A percentile compares a stretch with the other conserved stretches of the same genome.
phyloP scores from a whole-genome alignment of 2,329 filamentous ascomycete species.

The Metarhizium album region DNA sequence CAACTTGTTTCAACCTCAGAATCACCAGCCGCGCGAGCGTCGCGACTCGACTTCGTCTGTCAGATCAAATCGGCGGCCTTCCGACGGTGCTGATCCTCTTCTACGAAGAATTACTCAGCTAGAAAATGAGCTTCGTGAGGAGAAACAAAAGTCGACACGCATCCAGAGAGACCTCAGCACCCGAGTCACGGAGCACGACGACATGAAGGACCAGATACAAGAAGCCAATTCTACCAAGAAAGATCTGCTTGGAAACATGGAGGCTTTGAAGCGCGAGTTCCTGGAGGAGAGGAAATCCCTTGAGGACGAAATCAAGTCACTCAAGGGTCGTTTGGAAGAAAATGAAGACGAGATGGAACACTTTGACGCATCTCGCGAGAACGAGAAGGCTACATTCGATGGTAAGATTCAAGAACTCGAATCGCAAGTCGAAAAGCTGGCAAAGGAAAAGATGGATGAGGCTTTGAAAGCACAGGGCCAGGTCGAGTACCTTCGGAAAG shows the following conservation, averaged over 20 bases:
- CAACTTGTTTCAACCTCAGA: conserved; percentile 42
- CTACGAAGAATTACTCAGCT: conserved; percentile 47
- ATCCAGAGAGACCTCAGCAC: conserved; percentile 61
- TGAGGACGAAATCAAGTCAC: conserved; percentile 65
- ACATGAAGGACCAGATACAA: conserved; percentile 59
- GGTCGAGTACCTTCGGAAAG: conserved; percentile 51
- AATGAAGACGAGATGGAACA: conserved; percentile 86
- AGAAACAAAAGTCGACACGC: conserved; percentile 55
- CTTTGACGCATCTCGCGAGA: conserved; percentile 70
- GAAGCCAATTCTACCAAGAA: conserved; percentile 88
- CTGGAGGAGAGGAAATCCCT: conserved; percentile 72
- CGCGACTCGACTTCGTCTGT: conserved; percentile 40
- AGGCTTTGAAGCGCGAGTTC: conserved; percentile 83
- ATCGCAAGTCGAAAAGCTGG: conserved; percentile 56
- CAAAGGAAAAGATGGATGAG: conserved; percentile 46
- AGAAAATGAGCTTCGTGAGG: conserved; percentile 66
- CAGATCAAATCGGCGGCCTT: conserved; percentile 32
- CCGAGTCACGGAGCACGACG: conserved; percentile 44
- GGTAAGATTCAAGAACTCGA: conserved; percentile 58
- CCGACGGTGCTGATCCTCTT: conserved; percentile 35
- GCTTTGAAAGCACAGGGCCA: conserved; percentile 49
- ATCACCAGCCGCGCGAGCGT: conserved; percentile 35
- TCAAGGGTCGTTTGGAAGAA: conserved; percentile 73
- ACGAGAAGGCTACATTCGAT: conserved; percentile 63
- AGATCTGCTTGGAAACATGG: conserved; percentile 89